Evolutionary conservation across 2,329 filamentous ascomycete species (phyloP).

Genomic region (Fusarium sarcochroum): DNA sequence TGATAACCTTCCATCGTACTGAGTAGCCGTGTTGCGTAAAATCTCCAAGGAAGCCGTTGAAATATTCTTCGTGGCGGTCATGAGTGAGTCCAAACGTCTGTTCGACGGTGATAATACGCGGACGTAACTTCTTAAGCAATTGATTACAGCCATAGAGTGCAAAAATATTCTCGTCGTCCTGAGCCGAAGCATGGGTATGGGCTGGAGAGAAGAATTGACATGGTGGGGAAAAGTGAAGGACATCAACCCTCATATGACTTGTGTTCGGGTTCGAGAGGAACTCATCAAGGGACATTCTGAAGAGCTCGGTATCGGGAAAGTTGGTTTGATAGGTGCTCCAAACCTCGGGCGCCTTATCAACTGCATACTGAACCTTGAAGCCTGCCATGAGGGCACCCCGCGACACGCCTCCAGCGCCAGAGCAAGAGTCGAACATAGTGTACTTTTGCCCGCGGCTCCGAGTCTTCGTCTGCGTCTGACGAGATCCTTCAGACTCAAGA

Average conservation of each 20-base stretch:
- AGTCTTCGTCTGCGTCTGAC: not conserved
- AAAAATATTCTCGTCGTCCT: conserved; percentile 79
- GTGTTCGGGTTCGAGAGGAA: conserved; percentile 60
- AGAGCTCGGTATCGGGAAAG: conserved; percentile 66
- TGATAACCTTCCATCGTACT: conserved; percentile 75
- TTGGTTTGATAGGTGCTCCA: conserved; percentile 71
- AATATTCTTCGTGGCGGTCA: conserved; percentile 66
- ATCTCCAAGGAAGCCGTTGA: conserved; percentile 72
- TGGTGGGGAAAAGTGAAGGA: conserved; percentile 82
- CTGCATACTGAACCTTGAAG: conserved; percentile 69
- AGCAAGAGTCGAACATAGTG: conserved; percentile 80
- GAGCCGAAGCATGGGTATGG: conserved; percentile 76
- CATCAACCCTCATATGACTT: conserved; percentile 66
- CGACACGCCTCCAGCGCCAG: conserved; percentile 79
- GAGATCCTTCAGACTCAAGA: conserved; percentile 37
- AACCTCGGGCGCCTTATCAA: conserved; percentile 73
- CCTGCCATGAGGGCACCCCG: conserved; percentile 72
- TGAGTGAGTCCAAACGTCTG: conserved; percentile 79
- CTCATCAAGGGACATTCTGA: conserved; percentile 61
- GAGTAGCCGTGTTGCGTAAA: conserved; percentile 78
- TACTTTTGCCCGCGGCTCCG: conserved; percentile 63
- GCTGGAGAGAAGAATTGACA: conserved; percentile 83
- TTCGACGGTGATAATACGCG: conserved; percentile 82
- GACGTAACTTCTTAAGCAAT: conserved; percentile 70
- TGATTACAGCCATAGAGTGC: conserved; percentile 67